These are phyloP conservation scores for Gracilaria domingensis DNA, from an alignment of 23 red algal species.

Conservation along the genomic window DNA sequence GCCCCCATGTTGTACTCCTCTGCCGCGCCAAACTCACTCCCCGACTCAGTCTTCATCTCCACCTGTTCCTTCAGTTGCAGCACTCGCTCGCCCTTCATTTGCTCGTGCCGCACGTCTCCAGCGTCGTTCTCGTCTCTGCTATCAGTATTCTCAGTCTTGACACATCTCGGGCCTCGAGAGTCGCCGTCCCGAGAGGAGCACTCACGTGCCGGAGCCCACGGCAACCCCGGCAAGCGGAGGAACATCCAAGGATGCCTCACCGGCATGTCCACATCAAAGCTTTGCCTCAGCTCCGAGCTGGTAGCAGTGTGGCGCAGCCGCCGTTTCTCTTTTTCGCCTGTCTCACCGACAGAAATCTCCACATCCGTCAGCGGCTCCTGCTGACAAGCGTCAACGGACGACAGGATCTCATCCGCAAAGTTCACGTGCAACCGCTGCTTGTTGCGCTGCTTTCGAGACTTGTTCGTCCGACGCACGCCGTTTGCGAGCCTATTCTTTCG, in stretches of 20 bases:
- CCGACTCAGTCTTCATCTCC: background rate
- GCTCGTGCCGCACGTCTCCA: background rate
- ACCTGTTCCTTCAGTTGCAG: background rate
- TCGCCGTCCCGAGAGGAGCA: background rate
- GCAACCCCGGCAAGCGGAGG: slow-evolving; percentile 14
- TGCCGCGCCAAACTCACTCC: background rate
- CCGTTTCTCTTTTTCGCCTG: background rate
- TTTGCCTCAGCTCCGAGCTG: background rate
- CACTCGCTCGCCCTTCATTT: background rate
- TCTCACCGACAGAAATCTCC: background rate
- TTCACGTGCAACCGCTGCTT: too few species aligned
- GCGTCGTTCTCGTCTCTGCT: slow-evolving; percentile 1
- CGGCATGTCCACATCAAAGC: background rate
- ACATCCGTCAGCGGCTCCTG: background rate
- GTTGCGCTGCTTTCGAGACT: background rate
- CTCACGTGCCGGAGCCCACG: slow-evolving; percentile 23
- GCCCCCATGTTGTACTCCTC: background rate
- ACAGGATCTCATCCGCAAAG: too few species aligned
- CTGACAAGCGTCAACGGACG: too few species aligned
- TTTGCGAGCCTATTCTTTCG: background rate
- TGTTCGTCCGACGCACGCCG: background rate
- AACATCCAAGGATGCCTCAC: background rate
- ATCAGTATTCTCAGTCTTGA: background rate
- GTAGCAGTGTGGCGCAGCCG: background rate
- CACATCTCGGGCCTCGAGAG: background rate